A percentile compares a stretch with the other conserved stretches of the same genome.
Evolutionary conservation across 768 basidiomycete species (phyloP).

Genomic region (Lactarius evosmus): DNA sequence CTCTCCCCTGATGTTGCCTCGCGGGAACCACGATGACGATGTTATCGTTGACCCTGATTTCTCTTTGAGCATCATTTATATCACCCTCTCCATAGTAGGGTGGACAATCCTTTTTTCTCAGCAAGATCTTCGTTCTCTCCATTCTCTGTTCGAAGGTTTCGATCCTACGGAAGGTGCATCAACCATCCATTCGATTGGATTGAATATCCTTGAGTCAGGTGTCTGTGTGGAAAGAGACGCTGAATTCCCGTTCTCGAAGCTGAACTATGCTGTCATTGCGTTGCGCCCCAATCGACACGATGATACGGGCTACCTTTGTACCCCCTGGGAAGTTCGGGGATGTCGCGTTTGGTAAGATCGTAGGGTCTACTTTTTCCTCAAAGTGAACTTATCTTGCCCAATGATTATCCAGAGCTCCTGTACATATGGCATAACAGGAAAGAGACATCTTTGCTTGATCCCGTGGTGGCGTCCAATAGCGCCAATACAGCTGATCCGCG

Average conservation of each 20-base stretch:
- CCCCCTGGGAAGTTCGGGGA: slow-evolving; percentile 10
- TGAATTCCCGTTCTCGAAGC: slow-evolving; percentile 34
- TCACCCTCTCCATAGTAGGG: slow-evolving; percentile 9
- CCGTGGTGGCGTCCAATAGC: slow-evolving; percentile 34
- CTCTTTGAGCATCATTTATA: not conserved
- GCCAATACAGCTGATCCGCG: slow-evolving; percentile 33
- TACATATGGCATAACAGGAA: slow-evolving; percentile 36
- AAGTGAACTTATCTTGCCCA: slow-evolving; percentile 4
- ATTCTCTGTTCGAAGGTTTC: slow-evolving; percentile 23
- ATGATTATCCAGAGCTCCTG: slow-evolving; percentile 28
- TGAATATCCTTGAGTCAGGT: slow-evolving; percentile 27
- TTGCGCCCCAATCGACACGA: slow-evolving; percentile 30
- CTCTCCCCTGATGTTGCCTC: not conserved
- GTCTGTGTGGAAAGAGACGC: slow-evolving; percentile 30
- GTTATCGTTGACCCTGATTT: not conserved
- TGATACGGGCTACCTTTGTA: not conserved
- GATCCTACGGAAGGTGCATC: slow-evolving; percentile 32
- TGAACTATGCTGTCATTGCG: slow-evolving; percentile 35
- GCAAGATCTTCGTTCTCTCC: slow-evolving; percentile 19
- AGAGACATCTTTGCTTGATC: slow-evolving; percentile 29
- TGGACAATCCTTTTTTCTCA: slow-evolving; percentile 17
- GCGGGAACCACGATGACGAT: not conserved
- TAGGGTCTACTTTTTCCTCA: not conserved
- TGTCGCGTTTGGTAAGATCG: slow-evolving; percentile 32
- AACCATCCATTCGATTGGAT: not conserved